Base-by-base conservation (phyloP, 2,329 filamentous ascomycete species). In the Cladosporium sp. region DNA sequence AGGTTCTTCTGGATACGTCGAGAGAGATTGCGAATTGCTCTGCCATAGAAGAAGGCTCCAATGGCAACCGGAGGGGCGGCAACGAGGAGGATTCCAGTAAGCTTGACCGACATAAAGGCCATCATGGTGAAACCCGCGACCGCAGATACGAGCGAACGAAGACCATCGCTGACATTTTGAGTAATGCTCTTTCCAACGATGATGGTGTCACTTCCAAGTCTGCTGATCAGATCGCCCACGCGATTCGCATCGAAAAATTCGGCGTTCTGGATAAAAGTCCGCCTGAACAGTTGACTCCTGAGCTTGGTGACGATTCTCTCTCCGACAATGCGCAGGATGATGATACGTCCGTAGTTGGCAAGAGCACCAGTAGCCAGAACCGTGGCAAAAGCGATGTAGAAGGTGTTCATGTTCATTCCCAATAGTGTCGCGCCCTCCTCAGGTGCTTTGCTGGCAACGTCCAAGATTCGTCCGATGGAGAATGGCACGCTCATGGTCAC, bases 241-340 rank as follows among this genome's bases (percentile, higher is more conserved):
- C 94, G 85, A 76, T 99, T 99, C 39, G 94, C 94, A 72, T 99
- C 94, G 70, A 99, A 99, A 78, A 99, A 99, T 70, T 97, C 94
- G 60, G 94, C 94, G 73, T 99, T 94, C 73, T 99, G 94, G n/a
- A 94, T 83, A 67, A 95, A 96, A 0, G 94, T 99, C 64, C 89
- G 86, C 64, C 91, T 86, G 77, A 96, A 99, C 3, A 99, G 84
- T 70, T 91, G 89, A 15, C 92, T 93, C 61, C 94, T 86, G 58
- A 99, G 81, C 66, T 93, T 85, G 11, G 93, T 88, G 56, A 99
- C 94, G 60, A 99, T 94, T 42, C 94, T 84, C 75, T 99, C 94
- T 63, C 94, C 95, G 7, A 99, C 90, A 62, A 97, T 94, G 25
- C 94, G 86, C 20, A 99, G 83, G 56, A 97, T 87, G 59, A 97